Evolutionary conservation across 2,329 filamentous ascomycete genomes (phyloP).

Genomic region (Pseudogymnoascus sp.): DNA sequence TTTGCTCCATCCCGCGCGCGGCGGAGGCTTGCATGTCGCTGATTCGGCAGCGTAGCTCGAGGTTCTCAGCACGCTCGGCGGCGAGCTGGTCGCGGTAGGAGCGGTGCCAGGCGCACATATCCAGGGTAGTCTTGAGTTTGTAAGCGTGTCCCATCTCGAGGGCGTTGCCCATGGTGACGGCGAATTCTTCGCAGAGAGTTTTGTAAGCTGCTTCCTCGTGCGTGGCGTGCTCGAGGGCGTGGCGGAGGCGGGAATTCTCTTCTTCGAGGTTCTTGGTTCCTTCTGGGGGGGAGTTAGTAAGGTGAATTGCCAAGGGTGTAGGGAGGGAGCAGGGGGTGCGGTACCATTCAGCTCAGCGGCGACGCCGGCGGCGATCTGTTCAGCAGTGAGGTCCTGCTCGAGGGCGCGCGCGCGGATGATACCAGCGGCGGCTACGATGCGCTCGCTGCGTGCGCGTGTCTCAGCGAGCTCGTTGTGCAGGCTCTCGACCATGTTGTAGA

Average conservation of each 20-base stretch:
- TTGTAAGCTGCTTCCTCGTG: conserved; percentile 53
- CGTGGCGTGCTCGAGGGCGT: conserved; percentile 55
- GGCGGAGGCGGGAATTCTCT: conserved; percentile 53
- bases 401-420: conserved; percentile 52
- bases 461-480: conserved; percentile 56
- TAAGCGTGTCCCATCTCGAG: conserved; percentile 60
- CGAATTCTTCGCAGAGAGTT: conserved; percentile 49
- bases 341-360: conserved; percentile 51
- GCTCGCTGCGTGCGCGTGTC: conserved; percentile 54
- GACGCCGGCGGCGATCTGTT: conserved; percentile 50
- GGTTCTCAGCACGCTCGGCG: conserved; percentile 58
- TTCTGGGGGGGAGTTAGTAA: conserved; percentile 31
- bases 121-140: conserved; percentile 55
- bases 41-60: conserved; percentile 55
- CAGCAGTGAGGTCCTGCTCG: conserved; percentile 46
- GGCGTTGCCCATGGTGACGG: conserved; percentile 48
- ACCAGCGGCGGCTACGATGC: conserved; percentile 57
- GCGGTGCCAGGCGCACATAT: conserved; percentile 58
- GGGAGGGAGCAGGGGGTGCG: conserved; percentile 12
- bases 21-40: conserved; percentile 60
- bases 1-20: conserved; percentile 47
- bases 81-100: conserved; percentile 59
- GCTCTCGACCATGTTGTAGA: conserved; percentile 62
- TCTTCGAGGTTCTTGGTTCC: conserved; percentile 55
- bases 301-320: conserved; percentile 11